Evolutionary conservation across 148 eudicot genomes (phyloP), one percentile per base, ranked within the genome.

Genomic region (Rhododendron simsii): DNA sequence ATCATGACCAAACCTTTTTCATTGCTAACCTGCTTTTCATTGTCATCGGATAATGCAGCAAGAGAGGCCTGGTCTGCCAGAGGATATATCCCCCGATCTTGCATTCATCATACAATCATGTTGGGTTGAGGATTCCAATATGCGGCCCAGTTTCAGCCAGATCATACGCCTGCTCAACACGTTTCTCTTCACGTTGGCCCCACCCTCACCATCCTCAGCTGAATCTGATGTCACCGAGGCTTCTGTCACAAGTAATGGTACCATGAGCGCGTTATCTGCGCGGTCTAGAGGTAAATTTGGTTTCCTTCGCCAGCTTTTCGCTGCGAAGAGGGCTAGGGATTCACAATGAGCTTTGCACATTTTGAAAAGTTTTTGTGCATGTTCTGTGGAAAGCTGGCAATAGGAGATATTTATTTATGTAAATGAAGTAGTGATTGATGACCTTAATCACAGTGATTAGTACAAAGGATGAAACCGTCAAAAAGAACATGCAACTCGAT

Each of bases 71-170:
- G 86, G 39, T 80, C 86, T 95, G 65, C 93, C 98, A 57, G 98
- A 95, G 33, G 96, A 94, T 78, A 81, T 89, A 82, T 88, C 98
- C 81, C 91, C 94, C 13, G 98, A 93, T 55, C 91, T 95, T 3
- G 98, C 93, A 44, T 95, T 91, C 89, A 93, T 94, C 83, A 90
- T 95, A 50, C 98, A 93, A 35, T 95, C 98, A 79, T 92, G 98
- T 77, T 95, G 98, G 98, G 95, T 92, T 15, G 98, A 95, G 89
- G 98, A 95, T 88, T 91, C 98, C 16, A 93, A 93, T 84, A 85
- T 94, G 89, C 92, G 98, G 48, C 98, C 98, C 26, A 90, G 95
- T 90, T 95, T 95, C 88, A 91, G 90, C 89, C 98, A 94, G 90
- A 94, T 95, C 11, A 92, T 94, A 45, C 95, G 96, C 76, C 91